Conservation (phyloP, 2,329 filamentous ascomycete species). For the Nakataea oryzae region DNA sequence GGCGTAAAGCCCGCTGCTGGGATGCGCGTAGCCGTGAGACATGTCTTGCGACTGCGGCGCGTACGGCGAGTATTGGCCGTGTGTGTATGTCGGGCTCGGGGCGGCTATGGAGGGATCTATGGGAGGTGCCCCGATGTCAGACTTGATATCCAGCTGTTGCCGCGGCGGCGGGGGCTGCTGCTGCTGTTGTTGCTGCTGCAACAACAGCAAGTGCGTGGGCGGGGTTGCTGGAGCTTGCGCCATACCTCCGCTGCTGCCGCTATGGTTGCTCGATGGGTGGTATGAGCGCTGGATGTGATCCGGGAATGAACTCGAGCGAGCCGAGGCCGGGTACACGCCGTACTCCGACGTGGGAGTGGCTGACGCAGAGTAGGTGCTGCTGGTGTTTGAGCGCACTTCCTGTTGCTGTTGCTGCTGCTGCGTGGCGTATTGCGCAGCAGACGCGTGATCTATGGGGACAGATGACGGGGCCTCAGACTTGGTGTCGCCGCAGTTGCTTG, state of each 20-base stretch:
- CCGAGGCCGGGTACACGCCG: slow-evolving; percentile 63
- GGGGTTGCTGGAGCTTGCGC: slow-evolving; percentile 96
- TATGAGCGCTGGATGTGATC: slow-evolving; percentile 82
- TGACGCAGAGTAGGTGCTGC: slow-evolving; percentile 57
- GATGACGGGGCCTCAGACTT: slow-evolving; percentile 69
- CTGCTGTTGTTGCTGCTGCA: slow-evolving; percentile 44
- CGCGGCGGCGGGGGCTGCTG: slow-evolving; percentile 27
- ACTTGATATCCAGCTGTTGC: slow-evolving; percentile 42
- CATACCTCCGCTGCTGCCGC: slow-evolving; percentile 76
- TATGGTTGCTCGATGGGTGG: slow-evolving; percentile 65
- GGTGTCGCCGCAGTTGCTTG: slow-evolving; percentile 53
- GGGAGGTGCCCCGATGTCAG: slow-evolving; percentile 94
- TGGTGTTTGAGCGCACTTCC: slow-evolving; percentile 53
- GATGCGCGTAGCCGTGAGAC: slow-evolving; percentile 64
- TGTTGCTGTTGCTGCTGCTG: slow-evolving; percentile 35
- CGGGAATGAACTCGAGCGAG: slow-evolving; percentile 75
- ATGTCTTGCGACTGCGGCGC: slow-evolving; percentile 75
- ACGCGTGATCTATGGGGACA: slow-evolving; percentile 70
- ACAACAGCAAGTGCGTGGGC: slow-evolving; percentile 71
- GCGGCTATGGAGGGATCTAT: slow-evolving; percentile 98
- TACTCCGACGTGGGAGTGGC: slow-evolving; percentile 86
- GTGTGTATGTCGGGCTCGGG: slow-evolving; percentile 77
- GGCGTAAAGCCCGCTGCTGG: slow-evolving; percentile 51
- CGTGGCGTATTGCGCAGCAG: slow-evolving; percentile 82
- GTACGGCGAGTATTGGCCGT: slow-evolving; percentile 79